phyloP scores from a whole-genome alignment of 495 filamentous ascomycete genomes.

The Penicillium coffeae region DNA sequence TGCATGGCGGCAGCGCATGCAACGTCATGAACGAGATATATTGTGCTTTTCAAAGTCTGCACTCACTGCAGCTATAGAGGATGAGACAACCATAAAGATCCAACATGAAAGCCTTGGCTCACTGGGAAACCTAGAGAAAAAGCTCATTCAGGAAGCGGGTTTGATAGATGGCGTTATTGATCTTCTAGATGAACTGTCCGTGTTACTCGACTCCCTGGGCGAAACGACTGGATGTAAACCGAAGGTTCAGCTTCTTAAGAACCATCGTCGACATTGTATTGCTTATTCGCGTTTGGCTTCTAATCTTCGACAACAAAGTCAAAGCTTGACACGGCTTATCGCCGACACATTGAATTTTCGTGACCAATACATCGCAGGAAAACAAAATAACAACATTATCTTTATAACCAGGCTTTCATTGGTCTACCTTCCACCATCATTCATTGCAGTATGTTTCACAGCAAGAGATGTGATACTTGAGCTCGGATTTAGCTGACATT shows the following conservation, averaged over 20 bases:
- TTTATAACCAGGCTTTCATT: conserved; percentile 41
- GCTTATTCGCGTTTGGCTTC: conserved; percentile 26
- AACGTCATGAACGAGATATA: conserved; percentile 28
- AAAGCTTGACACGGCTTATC: conserved; percentile 30
- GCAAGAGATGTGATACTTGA: too few species aligned
- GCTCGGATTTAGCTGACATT: not conserved
- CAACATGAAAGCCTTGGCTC: not conserved
- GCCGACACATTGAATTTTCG: conserved; percentile 35
- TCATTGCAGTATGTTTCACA: conserved; percentile 45
- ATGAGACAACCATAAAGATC: conserved; percentile 5
- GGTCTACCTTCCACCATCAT: conserved; percentile 42
- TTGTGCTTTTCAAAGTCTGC: conserved; percentile 24
- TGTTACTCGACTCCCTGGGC: not conserved
- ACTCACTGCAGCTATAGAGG: conserved; percentile 3
- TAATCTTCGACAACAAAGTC: conserved; percentile 27
- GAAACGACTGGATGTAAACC: not conserved
- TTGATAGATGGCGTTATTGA: conserved; percentile 21
- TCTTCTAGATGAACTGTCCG: conserved; percentile 20
- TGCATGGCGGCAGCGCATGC: conserved; percentile 37
- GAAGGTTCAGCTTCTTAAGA: not conserved
- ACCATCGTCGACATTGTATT: conserved; percentile 6
- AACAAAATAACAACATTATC: conserved; percentile 37
- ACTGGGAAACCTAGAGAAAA: conserved; percentile 1
- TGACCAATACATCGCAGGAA: conserved; percentile 30
- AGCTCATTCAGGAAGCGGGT: conserved; percentile 8